Evolutionary conservation across 106 monocot species (phyloP).

Genomic region (Dendrobium nobile): DNA sequence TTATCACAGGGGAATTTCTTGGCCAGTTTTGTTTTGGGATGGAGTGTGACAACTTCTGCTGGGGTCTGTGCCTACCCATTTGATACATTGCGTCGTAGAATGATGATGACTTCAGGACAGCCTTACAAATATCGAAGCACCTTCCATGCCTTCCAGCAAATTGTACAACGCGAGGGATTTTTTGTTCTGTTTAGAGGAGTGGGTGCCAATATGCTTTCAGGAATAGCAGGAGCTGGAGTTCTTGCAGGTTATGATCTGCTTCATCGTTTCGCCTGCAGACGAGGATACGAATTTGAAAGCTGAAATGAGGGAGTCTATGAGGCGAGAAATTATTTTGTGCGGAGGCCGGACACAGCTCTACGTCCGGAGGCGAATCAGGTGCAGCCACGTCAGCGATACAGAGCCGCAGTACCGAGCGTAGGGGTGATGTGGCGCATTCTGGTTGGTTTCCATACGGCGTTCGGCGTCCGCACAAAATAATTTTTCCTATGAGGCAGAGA

Average conservation of each 20-base stretch:
- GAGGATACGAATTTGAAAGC: conserved; percentile 23
- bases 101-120: conserved; percentile 91
- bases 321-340: neutral
- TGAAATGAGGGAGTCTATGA: neutral
- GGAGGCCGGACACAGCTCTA: no score
- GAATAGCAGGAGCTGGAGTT: conserved; percentile 89
- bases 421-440: no score
- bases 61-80: conserved; percentile 87
- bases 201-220: conserved; percentile 84
- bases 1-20: conserved; percentile 74
- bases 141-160: conserved; percentile 55
- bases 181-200: conserved; percentile 60
- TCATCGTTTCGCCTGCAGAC: conserved; percentile 33
- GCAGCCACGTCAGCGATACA: no score
- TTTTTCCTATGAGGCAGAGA: no score
- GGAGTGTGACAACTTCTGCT: conserved; percentile 68
- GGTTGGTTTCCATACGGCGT: no score
- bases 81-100: conserved; percentile 84
- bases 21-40: conserved; percentile 71
- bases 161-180: conserved; percentile 58
- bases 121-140: conserved; percentile 47
- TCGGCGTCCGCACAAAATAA: no score
- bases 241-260: conserved; percentile 84
- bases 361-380: no score
- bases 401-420: no score